These are phyloP conservation scores for Kluyveromyces siamensis DNA, from an alignment of 805 yeast species.

Conservation along the genomic window DNA sequence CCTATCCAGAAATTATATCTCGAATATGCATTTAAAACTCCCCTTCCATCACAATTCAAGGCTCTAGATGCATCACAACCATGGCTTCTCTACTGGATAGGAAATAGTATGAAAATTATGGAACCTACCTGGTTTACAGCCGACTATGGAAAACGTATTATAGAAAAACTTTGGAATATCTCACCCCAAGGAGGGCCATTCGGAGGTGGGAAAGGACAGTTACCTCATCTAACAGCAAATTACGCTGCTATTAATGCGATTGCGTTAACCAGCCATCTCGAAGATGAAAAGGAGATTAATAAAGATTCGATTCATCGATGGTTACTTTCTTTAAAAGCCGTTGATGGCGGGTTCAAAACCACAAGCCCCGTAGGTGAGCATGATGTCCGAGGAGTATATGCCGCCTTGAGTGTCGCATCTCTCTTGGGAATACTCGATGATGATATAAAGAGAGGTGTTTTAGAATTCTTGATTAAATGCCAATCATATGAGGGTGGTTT, in stretches of 20 bases:
- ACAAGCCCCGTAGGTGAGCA: slow-evolving; percentile 52
- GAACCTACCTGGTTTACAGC: slow-evolving; percentile 23
- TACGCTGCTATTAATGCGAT: slow-evolving; percentile 70
- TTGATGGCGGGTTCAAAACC: slow-evolving; percentile 60
- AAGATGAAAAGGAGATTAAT: slow-evolving; percentile 38
- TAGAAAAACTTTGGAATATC: slow-evolving; percentile 24
- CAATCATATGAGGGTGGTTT: slow-evolving; percentile 96
- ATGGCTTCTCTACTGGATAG: slow-evolving; percentile 84
- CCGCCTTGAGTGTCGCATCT: slow-evolving; percentile 69
- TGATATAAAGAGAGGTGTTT: slow-evolving; percentile 44
- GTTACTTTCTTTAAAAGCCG: slow-evolving; percentile 53
- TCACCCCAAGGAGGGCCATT: slow-evolving; percentile 50
- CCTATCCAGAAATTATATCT: slow-evolving; percentile 38
- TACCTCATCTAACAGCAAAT: slow-evolving; percentile 76
- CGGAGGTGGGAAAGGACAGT: slow-evolving; percentile 78
- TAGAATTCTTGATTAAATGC: slow-evolving; percentile 55
- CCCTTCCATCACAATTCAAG: slow-evolving; percentile 42
- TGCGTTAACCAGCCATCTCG: slow-evolving; percentile 39
- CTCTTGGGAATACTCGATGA: slow-evolving; percentile 54
- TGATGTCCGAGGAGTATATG: slow-evolving; percentile 80
- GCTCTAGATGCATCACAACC: slow-evolving; percentile 83
- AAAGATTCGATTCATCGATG: slow-evolving; percentile 45
- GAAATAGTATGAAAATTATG: slow-evolving; percentile 43
- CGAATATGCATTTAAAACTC: slow-evolving; percentile 30
- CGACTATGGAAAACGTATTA: slow-evolving; percentile 23